These are phyloP conservation scores for Rhodotorula kratochvilovae DNA, from an alignment of 768 basidiomycete species.

Conservation along the genomic window DNA sequence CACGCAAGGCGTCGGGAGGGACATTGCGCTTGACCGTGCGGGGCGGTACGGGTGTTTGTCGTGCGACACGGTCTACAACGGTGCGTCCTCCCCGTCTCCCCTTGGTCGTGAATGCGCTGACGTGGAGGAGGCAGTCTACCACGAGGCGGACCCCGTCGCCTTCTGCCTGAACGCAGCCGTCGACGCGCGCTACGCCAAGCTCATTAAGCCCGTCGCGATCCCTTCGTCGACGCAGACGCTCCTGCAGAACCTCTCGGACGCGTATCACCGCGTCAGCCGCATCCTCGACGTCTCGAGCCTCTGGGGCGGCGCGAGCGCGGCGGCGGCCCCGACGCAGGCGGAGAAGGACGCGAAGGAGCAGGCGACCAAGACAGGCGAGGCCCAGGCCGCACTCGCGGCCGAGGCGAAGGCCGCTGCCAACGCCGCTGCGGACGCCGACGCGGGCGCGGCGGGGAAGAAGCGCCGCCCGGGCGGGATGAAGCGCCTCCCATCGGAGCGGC, in stretches of 20 bases:
- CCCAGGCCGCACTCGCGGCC: neutral
- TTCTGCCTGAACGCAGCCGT: constrained; percentile 39
- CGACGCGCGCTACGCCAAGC: constrained; percentile 34
- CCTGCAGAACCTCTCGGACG: constrained; percentile 35
- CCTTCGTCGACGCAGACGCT: constrained; percentile 36
- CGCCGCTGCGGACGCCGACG: neutral
- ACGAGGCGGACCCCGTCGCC: constrained; percentile 40
- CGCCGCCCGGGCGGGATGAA: neutral
- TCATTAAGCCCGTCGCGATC: constrained; percentile 41
- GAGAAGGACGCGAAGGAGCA: constrained; percentile 13
- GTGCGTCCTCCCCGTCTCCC: neutral
- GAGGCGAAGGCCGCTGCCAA: neutral
- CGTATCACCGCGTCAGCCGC: constrained; percentile 32
- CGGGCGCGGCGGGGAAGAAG: constrained; percentile 1
- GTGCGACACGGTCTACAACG: constrained; percentile 30
- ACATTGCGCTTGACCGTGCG: constrained; percentile 38
- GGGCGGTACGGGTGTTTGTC: constrained; percentile 39
- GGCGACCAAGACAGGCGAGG: constrained; percentile 6
- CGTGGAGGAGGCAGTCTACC: constrained; percentile 17
- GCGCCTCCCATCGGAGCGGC: constrained; percentile 30
- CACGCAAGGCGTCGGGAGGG: constrained; percentile 28
- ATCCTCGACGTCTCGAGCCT: constrained; percentile 36
- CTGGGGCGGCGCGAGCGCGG: constrained; percentile 10
- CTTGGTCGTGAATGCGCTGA: neutral
- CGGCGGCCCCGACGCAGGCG: neutral